Conservation (phyloP, 176 grass and related monocot species). For the Lolium rigidum region DNA sequence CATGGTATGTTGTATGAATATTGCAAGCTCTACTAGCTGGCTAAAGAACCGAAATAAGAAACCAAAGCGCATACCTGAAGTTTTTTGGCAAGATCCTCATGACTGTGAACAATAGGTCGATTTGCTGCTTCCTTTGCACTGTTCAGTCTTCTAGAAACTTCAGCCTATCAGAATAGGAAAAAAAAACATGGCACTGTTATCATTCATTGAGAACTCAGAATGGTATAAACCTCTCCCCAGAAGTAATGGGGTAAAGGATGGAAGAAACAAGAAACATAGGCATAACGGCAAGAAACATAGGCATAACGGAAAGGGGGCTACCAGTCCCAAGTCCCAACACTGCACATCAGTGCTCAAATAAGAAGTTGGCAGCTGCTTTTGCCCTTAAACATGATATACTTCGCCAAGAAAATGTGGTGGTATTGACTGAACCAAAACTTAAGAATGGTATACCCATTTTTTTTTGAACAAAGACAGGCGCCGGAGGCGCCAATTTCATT, state of each 20-base stretch:
- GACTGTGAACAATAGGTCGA: conserved; percentile 75
- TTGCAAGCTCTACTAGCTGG: too few species aligned
- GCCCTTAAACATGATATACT: conserved; percentile 13
- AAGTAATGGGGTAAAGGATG: background rate
- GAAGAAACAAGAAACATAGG: background rate
- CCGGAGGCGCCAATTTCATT: too few species aligned
- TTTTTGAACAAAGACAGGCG: background rate
- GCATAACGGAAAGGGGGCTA: background rate
- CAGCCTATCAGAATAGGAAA: conserved; percentile 60
- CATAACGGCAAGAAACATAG: background rate
- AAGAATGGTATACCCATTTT: background rate
- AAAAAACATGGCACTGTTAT: background rate
- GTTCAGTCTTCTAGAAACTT: conserved; percentile 83
- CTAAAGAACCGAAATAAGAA: conserved; percentile 2
- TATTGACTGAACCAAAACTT: background rate
- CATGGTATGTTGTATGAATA: too few species aligned
- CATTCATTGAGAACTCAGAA: conserved; percentile 22
- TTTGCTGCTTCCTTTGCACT: conserved; percentile 81
- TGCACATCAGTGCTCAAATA: background rate
- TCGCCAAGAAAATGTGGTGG: background rate
- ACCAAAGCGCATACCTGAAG: conserved; percentile 66
- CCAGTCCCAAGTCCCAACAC: background rate
- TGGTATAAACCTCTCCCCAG: background rate
- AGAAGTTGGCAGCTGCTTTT: background rate
- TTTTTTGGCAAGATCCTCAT: conserved; percentile 93